Conservation (phyloP, 257 asterid species). For the Rehmannia glutinosa region DNA sequence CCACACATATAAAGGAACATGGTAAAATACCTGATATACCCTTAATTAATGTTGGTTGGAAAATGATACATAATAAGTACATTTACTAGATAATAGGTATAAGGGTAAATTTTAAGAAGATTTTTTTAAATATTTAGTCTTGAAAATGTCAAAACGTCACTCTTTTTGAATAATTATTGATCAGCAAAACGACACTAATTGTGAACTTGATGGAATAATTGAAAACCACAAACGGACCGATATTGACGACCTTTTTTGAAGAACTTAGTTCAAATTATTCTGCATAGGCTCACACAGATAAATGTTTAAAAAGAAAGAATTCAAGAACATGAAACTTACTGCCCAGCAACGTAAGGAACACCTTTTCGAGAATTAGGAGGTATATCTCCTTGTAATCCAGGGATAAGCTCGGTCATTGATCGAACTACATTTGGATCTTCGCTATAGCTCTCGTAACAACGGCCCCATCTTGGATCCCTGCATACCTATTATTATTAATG, state of each 20-base stretch:
- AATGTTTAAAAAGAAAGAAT: not conserved
- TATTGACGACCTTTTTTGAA: not conserved
- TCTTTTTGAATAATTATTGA: too few relatives aligned
- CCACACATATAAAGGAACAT: too few relatives aligned
- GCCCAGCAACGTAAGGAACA: constrained; percentile 56
- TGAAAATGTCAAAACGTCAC: too few relatives aligned
- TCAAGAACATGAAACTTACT: constrained; percentile 36
- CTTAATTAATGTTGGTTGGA: too few relatives aligned
- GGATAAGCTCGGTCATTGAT: constrained; percentile 65
- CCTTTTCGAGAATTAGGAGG: constrained; percentile 50
- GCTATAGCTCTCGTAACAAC: constrained; percentile 78
- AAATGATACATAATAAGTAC: too few relatives aligned
- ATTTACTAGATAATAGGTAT: too few relatives aligned
- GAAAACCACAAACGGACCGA: not conserved
- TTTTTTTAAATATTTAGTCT: too few relatives aligned
- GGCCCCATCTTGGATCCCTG: constrained; percentile 89
- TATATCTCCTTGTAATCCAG: constrained; percentile 73
- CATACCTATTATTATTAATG: constrained; percentile 47
- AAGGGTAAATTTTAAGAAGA: too few relatives aligned
- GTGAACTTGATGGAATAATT: too few relatives aligned
- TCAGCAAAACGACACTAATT: too few relatives aligned
- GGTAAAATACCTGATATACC: too few relatives aligned
- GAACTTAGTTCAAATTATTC: not conserved
- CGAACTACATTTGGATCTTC: constrained; percentile 60
- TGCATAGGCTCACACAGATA: not conserved